Evolutionary conservation across 73 alveolate species (phyloP).

Genomic region (Stentor roeselii): DNA sequence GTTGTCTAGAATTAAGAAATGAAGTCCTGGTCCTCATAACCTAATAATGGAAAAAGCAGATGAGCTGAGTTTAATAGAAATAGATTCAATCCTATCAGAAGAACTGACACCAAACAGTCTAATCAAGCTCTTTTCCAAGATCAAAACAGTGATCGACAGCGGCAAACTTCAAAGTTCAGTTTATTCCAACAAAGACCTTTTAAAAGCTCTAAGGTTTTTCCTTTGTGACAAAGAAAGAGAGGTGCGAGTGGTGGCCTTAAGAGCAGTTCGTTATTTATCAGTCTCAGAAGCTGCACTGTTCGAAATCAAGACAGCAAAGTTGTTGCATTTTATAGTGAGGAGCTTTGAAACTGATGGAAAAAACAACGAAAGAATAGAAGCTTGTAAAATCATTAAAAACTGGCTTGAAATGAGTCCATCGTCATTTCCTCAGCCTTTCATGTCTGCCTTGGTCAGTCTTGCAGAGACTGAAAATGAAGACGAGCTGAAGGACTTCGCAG

Average conservation of each 20-base stretch:
- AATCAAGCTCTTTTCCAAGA: not conserved
- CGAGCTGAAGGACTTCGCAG: slow-evolving; percentile 4
- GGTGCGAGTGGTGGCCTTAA: not conserved
- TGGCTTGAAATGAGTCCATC: not conserved
- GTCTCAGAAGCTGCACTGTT: not conserved
- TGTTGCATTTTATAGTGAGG: slow-evolving; percentile 5
- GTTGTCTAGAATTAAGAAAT: no score
- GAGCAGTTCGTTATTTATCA: not conserved
- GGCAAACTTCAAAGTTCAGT: not conserved
- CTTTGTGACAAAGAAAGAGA: slow-evolving; percentile 10
- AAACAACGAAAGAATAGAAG: not conserved
- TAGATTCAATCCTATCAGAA: no score
- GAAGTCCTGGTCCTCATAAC: no score
- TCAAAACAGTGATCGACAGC: not conserved
- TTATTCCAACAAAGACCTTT: not conserved
- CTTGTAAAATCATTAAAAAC: slow-evolving; percentile 5
- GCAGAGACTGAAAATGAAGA: slow-evolving; percentile 20
- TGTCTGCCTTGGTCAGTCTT: not conserved
- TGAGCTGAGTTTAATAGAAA: no score
- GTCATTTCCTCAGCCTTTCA: not conserved
- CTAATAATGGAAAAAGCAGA: no score
- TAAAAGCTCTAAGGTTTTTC: slow-evolving; percentile 2
- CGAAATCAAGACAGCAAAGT: not conserved
- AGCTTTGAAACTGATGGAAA: slow-evolving; percentile 10
- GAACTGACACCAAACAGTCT: not conserved